Evolutionary conservation across 768 basidiomycete species (phyloP), one percentile per base, ranked within the genome.

Genomic region (Leccinum arenicola): DNA sequence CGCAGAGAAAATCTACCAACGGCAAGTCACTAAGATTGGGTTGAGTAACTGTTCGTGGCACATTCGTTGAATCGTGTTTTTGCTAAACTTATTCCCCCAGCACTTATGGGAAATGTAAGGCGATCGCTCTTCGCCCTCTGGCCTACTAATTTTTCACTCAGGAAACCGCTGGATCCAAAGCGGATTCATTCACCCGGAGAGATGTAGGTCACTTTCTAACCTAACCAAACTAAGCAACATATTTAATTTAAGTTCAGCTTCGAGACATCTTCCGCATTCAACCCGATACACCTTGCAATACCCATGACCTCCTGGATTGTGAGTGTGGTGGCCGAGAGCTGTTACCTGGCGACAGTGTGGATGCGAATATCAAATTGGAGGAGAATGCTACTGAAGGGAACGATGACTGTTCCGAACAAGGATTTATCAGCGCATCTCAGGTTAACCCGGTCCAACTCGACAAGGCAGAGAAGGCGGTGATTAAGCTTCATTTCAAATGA

Each of bases 21-120:
- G 96, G 58, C 95, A 98, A 73, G 86, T 98, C 31, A 97, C 93
- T 17, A 98, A 98, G 74, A 82, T 93, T 11, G 95, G 93, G 4
- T 75, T 98, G 50, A 94, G 93, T 62, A 85, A 91, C 63, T 92
- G 91, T 92, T 66, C 74, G 86, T 78, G 15, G 7, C 63, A 10
- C 54, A 70, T 58, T 59, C n/a, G 15, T 40, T 12, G 35, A 21
- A 36, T 54, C 12, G 17, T 17, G 35, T 54, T 6, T 48, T 57
- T 43, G 10, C 58, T 70, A 35, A 72, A 51, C 21, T 29, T 33
- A 49, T 36, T 54, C 23, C 19, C 23, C 33, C 56, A 91, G 89
- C 89, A 27, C 75, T 91, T 25, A 89, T 92, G 74, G 89, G 88
- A 67, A 81, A 82, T 52, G 88, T 88, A 66, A 64, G 76, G 54